Percentiles rank a stretch among this genome's conserved stretches.
Evolutionary conservation across 176 grass and related monocot species (phyloP).

Genomic region (Tillandsia fasciculata): DNA sequence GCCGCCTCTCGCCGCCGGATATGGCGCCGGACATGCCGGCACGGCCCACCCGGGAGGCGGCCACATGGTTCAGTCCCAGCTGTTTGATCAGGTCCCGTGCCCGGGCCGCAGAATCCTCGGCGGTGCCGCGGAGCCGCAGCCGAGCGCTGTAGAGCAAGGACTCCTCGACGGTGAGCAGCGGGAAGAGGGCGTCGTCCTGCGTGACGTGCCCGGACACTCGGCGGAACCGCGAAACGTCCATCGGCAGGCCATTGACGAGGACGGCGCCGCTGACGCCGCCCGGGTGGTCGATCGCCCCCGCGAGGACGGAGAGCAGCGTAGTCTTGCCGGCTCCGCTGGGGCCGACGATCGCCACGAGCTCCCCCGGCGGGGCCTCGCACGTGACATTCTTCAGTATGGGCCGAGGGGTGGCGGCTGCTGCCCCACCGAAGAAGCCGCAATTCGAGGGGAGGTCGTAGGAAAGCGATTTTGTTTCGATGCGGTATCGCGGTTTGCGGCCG

Average conservation of each 20-base stretch:
- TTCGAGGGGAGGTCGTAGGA: slow-evolving; percentile 45
- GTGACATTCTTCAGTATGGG: slow-evolving; percentile 46
- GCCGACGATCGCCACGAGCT: slow-evolving; percentile 74
- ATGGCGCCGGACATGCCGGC: slow-evolving; percentile 16
- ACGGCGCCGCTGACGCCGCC: slow-evolving; percentile 28
- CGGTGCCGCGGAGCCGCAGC: slow-evolving; percentile 32
- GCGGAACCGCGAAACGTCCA: slow-evolving; percentile 65
- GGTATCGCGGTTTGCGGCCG: slow-evolving; percentile 38
- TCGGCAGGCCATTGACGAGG: slow-evolving; percentile 50
- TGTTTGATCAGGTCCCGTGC: slow-evolving; percentile 51
- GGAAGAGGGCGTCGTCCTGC: slow-evolving; percentile 88
- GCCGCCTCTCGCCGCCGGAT: slow-evolving; percentile 63
- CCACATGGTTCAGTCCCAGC: slow-evolving; percentile 55
- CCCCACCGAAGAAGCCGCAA: background rate
- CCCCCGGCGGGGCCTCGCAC: slow-evolving; percentile 54
- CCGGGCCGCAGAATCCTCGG: slow-evolving; percentile 10
- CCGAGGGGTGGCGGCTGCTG: background rate
- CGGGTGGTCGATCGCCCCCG: slow-evolving; percentile 43
- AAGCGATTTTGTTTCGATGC: slow-evolving; percentile 50
- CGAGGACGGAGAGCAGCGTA: slow-evolving; percentile 72
- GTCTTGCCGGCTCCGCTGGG: slow-evolving; percentile 89
- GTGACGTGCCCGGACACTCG: slow-evolving; percentile 76
- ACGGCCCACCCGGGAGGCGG: slow-evolving; percentile 30
- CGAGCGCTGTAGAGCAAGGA: slow-evolving; percentile 80
- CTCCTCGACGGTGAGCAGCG: slow-evolving; percentile 82